Base-by-base conservation (phyloP, 2,329 filamentous ascomycete genomes). In the Lecanoromycetidae sp. region DNA sequence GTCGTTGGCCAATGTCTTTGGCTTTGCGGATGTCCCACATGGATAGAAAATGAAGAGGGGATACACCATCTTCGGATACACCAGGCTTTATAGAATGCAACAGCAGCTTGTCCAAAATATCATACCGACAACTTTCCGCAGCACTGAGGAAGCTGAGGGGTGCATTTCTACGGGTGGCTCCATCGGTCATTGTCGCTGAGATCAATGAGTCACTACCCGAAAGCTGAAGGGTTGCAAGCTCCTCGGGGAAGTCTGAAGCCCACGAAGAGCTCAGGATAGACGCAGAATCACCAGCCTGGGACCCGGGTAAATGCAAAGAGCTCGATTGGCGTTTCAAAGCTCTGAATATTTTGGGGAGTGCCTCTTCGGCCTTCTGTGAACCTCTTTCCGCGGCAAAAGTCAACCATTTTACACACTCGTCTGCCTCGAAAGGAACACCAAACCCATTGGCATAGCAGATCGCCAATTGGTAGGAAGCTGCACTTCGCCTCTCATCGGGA, bases 391-490 rank as follows among this genome's bases (percentile, higher is more conserved):
- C 44, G 10, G 52, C 52, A 42, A 53, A 20, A 8, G 26, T 19
- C 20, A 48, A 38, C 52, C 52, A 54, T 40, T 44, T 49, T 9
- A 54, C 35, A 25, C 50, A 53, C 29, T 53, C 51, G 7, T 36
- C 43, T 25, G 52, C 48, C 19, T 51, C n/a, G 20, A 53, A 54
- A 32, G 44, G 32, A 9, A 51, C 41, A 12, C 52, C 52, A 23
- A 54, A 53, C 29, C 44, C 50, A 35, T 46, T 51, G 3, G 52
- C 52, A 36, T 53, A 54, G 34, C 51, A 51, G 13, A 53, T 45
- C n/a, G 52, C 52, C 22, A 54, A 26, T 33, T 54, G 52, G 33
- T 46, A 53, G 19, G 50, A 48, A 37, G 52, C 52, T 13, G 49
- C 49, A 27, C 19, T 43, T n/a, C 33, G 38, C 19, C 47, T 51